Evolutionary conservation across 2,329 filamentous ascomycete species (phyloP).

Genomic region (Mollisiaceae sp.): DNA sequence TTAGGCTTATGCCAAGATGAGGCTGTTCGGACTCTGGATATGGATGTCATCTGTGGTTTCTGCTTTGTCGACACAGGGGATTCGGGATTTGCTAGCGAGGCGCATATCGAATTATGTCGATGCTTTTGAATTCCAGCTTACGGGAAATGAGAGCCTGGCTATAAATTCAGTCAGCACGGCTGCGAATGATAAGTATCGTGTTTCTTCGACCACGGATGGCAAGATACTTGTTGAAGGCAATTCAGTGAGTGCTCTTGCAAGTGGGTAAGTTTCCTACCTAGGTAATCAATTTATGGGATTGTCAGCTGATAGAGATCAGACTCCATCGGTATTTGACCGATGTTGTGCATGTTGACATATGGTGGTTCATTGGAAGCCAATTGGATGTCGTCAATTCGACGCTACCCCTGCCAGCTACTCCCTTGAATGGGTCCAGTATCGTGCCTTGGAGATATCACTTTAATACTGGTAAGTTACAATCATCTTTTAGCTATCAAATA

Average conservation of each 20-base stretch:
- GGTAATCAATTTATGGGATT: background rate
- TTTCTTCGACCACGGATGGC: slow-evolving; percentile 33
- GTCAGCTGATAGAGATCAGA: slow-evolving; percentile 30
- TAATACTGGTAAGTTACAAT: slow-evolving; percentile 48
- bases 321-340: slow-evolving; percentile 50
- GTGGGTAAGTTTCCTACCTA: slow-evolving; percentile 37
- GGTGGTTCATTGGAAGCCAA: slow-evolving; percentile 52
- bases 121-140: slow-evolving; percentile 29
- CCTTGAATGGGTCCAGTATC: slow-evolving; percentile 47
- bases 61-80: slow-evolving; percentile 28
- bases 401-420: slow-evolving; percentile 42
- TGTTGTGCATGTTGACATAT: slow-evolving; percentile 50
- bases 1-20: background rate
- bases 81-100: slow-evolving; percentile 28
- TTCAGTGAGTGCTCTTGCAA: slow-evolving; percentile 43
- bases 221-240: slow-evolving; percentile 44
- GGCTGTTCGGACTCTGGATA: background rate
- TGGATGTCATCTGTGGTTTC: slow-evolving; percentile 2
- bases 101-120: slow-evolving; percentile 32
- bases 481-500: background rate
- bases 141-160: slow-evolving; percentile 14
- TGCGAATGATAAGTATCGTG: slow-evolving; percentile 29
- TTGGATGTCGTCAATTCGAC: slow-evolving; percentile 43
- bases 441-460: slow-evolving; percentile 56
- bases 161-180: background rate